phyloP scores from a whole-genome alignment of 2,329 filamentous ascomycete genomes.

The Arachnopeziza araneosa region DNA sequence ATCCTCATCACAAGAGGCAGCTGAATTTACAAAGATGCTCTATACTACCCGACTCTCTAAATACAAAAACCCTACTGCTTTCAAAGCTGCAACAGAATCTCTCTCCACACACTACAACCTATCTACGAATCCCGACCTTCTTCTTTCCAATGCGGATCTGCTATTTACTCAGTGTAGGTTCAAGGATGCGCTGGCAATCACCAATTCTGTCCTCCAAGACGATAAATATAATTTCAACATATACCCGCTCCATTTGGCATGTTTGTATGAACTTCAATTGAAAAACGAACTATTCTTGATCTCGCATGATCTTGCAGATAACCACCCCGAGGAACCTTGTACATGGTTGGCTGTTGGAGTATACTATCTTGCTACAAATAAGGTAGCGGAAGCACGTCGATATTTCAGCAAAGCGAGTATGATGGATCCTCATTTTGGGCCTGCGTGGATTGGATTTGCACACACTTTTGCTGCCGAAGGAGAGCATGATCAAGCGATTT shows the following conservation, averaged over 20 bases:
- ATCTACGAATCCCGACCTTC: conserved; percentile 77
- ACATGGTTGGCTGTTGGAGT: conserved; percentile 92
- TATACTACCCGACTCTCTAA: conserved; percentile 95
- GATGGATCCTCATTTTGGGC: conserved; percentile 95
- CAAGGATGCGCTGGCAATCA: conserved; percentile 77
- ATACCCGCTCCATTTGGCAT: conserved; percentile 87
- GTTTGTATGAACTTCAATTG: conserved; percentile 78
- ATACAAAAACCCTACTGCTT: conserved; percentile 80
- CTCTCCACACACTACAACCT: conserved; percentile 92
- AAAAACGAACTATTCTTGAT: conserved; percentile 89
- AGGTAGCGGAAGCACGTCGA: conserved; percentile 85
- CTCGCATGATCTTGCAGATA: conserved; percentile 86
- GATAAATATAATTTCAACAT: conserved; percentile 87
- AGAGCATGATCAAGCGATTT: conserved; percentile 96
- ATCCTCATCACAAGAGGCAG: conserved; percentile 73
- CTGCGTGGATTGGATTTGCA: conserved; percentile 97
- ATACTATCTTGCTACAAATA: conserved; percentile 86
- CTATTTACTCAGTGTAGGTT: conserved; percentile 94
- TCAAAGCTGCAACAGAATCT: conserved; percentile 81
- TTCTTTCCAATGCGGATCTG: conserved; percentile 83
- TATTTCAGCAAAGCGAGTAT: conserved; percentile 98
- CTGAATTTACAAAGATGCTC: conserved; percentile 90
- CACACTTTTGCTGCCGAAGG: conserved; percentile 97
- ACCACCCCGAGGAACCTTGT: conserved; percentile 83
- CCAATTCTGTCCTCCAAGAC: conserved; percentile 71